These are phyloP conservation scores for Tephrocybe sp. DNA, from an alignment of 768 basidiomycete genomes.

Conservation along the genomic window DNA sequence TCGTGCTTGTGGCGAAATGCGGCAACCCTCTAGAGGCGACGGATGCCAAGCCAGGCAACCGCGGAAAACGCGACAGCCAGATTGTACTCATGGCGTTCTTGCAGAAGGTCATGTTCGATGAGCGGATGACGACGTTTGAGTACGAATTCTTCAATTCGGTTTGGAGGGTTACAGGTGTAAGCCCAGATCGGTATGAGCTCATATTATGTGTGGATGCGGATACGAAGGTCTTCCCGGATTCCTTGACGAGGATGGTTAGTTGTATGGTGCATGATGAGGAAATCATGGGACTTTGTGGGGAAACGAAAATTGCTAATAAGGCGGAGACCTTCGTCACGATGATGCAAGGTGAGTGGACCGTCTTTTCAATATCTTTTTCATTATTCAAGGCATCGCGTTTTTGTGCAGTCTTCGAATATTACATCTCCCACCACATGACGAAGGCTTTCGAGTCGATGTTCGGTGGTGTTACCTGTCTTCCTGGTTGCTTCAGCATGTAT, in stretches of 20 bases:
- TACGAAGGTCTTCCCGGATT: slow-evolving; percentile 99
- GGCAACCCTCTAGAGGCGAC: slow-evolving; percentile 90
- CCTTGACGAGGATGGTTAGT: slow-evolving; percentile 91
- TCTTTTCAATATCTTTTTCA: not conserved
- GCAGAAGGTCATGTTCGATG: slow-evolving; percentile 99
- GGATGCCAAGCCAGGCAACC: slow-evolving; percentile 94
- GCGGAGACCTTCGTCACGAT: slow-evolving; percentile 98
- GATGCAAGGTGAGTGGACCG: slow-evolving; percentile 85
- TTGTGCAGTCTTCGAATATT: slow-evolving; percentile 92
- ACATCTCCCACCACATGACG: slow-evolving; percentile 98
- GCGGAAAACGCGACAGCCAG: slow-evolving; percentile 98
- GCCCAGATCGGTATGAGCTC: slow-evolving; percentile 93
- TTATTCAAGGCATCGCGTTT: slow-evolving; percentile 13
- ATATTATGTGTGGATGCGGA: slow-evolving; percentile 97
- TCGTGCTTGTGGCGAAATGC: slow-evolving; percentile 93
- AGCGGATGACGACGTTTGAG: slow-evolving; percentile 99
- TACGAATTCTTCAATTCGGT: slow-evolving; percentile 99
- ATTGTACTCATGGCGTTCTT: slow-evolving; percentile 97
- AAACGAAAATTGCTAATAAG: slow-evolving; percentile 99
- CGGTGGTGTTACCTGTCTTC: slow-evolving; percentile 98
- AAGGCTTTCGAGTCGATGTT: slow-evolving; percentile 99
- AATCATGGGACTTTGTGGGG: slow-evolving; percentile 98
- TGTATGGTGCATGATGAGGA: slow-evolving; percentile 97
- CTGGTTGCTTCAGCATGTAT: slow-evolving; percentile 99
- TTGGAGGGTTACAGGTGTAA: slow-evolving; percentile 94